Evolutionary conservation across 2,329 filamentous ascomycete genomes (phyloP).

Genomic region (Westerdykella aurantiaca): DNA sequence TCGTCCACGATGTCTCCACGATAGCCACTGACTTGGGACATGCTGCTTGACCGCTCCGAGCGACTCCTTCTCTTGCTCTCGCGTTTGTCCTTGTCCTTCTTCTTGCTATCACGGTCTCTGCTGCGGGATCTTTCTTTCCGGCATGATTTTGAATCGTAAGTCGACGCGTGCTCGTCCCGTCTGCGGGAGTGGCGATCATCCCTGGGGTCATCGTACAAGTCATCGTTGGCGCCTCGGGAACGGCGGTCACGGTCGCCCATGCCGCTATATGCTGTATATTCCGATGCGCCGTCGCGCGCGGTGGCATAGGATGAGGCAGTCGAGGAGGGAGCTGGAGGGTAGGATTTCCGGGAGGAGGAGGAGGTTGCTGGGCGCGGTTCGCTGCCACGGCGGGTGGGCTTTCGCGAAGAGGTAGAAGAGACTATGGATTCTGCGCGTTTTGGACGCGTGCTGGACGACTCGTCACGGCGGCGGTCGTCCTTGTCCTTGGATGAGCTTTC

Average conservation of each 20-base stretch:
- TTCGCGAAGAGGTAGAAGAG: conserved; percentile 31
- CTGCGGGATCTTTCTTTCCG: conserved; percentile 26
- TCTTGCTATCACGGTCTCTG: conserved; percentile 29
- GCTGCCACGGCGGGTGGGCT: conserved; percentile 18
- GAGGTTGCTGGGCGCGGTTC: conserved; percentile 10
- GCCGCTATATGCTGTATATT: conserved; percentile 11
- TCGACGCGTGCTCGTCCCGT: conserved; percentile 26
- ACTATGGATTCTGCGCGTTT: conserved; percentile 34
- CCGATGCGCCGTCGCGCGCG: conserved; percentile 20
- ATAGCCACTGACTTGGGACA: conserved; percentile 25
- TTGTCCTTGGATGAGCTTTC: conserved; percentile 29
- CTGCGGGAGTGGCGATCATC: conserved; percentile 21
- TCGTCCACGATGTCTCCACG: conserved; percentile 28
- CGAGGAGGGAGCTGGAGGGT: conserved; percentile 26
- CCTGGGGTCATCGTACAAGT: conserved; percentile 28
- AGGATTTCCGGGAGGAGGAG: conserved; percentile 15
- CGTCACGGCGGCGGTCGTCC: conserved; percentile 19
- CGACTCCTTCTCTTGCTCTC: conserved; percentile 26
- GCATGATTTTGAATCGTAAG: conserved; percentile 24
- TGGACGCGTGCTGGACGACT: conserved; percentile 22
- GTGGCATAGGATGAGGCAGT: conserved; percentile 37
- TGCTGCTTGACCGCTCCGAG: conserved; percentile 23
- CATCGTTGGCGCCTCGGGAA: conserved; percentile 27
- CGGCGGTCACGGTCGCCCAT: conserved; percentile 19
- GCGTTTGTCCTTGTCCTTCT: conserved; percentile 21